phyloP scores from a whole-genome alignment of 768 basidiomycete species.

The Rhodotorula kratochvilovae region DNA sequence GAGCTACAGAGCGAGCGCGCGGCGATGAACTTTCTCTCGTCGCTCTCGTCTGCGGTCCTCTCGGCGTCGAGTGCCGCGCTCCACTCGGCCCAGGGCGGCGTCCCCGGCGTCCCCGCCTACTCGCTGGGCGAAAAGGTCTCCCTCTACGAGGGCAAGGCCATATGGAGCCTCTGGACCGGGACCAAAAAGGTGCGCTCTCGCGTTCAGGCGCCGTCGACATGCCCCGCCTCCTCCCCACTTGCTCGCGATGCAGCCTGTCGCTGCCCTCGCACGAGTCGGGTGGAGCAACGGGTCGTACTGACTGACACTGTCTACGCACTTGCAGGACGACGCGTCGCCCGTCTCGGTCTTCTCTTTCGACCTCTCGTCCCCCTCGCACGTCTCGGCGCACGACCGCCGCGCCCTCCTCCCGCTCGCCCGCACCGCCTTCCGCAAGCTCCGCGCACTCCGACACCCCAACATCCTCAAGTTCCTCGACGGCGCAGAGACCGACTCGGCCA shows the following conservation, averaged over 20 bases:
- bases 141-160: conserved; percentile 56
- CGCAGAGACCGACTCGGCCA: conserved; percentile 76
- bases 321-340: conserved; percentile 75
- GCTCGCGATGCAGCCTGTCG: neutral
- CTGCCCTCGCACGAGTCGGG: no score
- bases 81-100: conserved; percentile 12
- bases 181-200: conserved; percentile 68
- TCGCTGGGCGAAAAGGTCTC: conserved; percentile 29
- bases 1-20: no score
- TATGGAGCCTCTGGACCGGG: conserved; percentile 83
- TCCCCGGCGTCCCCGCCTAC: conserved; percentile 41
- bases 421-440: conserved; percentile 83
- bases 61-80: conserved; percentile 22
- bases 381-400: conserved; percentile 53
- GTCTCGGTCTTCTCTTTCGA: conserved; percentile 94
- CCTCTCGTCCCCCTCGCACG: conserved; percentile 47
- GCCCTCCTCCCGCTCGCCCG: conserved; percentile 69
- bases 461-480: conserved; percentile 92
- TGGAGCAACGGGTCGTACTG: neutral
- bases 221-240: conserved; percentile 1
- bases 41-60: conserved; percentile 27
- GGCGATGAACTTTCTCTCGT: conserved; percentile 35
- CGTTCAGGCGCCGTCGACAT: neutral
- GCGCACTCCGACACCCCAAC: conserved; percentile 90
- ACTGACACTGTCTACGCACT: neutral